These are phyloP conservation scores for Ganoderma boninense DNA, from an alignment of 1,284 basidiomycete genomes.

Conservation along the genomic window DNA sequence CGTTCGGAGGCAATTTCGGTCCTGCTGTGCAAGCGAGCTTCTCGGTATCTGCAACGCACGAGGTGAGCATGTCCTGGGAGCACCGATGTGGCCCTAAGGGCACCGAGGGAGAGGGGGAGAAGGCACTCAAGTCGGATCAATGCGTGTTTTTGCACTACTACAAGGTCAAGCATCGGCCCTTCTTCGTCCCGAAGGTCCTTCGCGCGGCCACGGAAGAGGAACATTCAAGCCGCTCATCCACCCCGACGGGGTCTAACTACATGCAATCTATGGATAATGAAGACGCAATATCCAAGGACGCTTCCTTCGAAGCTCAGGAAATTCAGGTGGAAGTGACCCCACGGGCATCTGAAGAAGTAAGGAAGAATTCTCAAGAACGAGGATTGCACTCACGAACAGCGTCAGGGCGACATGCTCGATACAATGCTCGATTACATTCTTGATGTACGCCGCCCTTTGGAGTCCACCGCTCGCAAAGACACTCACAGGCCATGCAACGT, in stretches of 20 bases:
- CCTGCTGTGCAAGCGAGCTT: constrained; percentile 21
- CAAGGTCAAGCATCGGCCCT: constrained; percentile 15
- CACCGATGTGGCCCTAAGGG: constrained; percentile 13
- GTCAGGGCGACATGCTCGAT: neutral
- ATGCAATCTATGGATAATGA: neutral
- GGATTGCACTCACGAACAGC: neutral
- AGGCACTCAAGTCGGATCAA: constrained; percentile 10
- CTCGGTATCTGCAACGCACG: constrained; percentile 9
- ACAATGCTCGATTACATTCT: constrained; percentile 1
- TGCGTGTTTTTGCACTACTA: constrained; percentile 20
- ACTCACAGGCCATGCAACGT: neutral
- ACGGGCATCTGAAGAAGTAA: neutral
- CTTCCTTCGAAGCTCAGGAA: neutral
- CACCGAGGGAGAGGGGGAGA: neutral
- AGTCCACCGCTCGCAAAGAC: neutral
- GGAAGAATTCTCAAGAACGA: neutral
- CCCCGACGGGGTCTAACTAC: neutral
- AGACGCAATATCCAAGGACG: neutral
- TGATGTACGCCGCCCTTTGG: neutral
- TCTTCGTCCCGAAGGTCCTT: constrained; percentile 11
- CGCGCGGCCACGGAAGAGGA: constrained; percentile 5
- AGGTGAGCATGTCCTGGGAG: constrained; percentile 12
- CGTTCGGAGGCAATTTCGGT: constrained; percentile 23
- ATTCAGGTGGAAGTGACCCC: neutral
- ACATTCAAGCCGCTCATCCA: neutral